These are phyloP conservation scores for Penicillium macrosclerotiorum DNA, from an alignment of 495 filamentous ascomycete species.

Conservation along the genomic window DNA sequence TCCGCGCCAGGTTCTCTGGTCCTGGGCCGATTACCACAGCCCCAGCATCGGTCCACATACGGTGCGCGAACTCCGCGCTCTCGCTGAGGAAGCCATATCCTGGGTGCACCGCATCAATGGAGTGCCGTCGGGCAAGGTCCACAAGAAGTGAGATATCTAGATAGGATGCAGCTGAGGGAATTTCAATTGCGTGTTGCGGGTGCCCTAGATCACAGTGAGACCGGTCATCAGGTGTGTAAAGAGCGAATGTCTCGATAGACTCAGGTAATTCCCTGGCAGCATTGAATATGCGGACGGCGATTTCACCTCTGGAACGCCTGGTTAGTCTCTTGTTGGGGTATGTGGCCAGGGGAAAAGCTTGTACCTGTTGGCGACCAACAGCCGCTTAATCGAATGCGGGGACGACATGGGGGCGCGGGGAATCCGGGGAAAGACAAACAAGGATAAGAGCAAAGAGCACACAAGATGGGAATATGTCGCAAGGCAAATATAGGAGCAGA, in stretches of 20 bases:
- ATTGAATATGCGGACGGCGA: slow-evolving; percentile 57
- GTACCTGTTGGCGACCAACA: slow-evolving; percentile 60
- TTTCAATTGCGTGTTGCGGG: slow-evolving; percentile 42
- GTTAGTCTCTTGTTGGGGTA: too few species aligned
- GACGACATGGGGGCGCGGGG: slow-evolving; percentile 16
- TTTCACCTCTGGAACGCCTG: slow-evolving; percentile 59
- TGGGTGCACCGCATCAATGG: slow-evolving; percentile 57
- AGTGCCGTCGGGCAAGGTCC: slow-evolving; percentile 42
- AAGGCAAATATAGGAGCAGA: not conserved
- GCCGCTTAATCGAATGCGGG: slow-evolving; percentile 43
- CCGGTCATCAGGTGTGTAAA: slow-evolving; percentile 53
- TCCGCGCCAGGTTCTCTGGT: slow-evolving; percentile 45
- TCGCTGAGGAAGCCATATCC: slow-evolving; percentile 66
- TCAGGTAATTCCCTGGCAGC: slow-evolving; percentile 51
- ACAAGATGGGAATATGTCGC: not conserved
- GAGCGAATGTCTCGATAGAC: slow-evolving; percentile 49
- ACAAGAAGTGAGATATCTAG: slow-evolving; percentile 49
- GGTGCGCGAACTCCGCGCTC: slow-evolving; percentile 50
- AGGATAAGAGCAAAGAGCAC: not conserved
- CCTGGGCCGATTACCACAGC: slow-evolving; percentile 55
- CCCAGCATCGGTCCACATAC: slow-evolving; percentile 50
- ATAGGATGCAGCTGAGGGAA: slow-evolving; percentile 52
- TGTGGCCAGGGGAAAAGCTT: not conserved
- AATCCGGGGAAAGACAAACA: slow-evolving; percentile 11
- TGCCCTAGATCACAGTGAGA: slow-evolving; percentile 50